Base-by-base conservation (phyloP, 129 eudicot species). In the Arctium lappa region DNA sequence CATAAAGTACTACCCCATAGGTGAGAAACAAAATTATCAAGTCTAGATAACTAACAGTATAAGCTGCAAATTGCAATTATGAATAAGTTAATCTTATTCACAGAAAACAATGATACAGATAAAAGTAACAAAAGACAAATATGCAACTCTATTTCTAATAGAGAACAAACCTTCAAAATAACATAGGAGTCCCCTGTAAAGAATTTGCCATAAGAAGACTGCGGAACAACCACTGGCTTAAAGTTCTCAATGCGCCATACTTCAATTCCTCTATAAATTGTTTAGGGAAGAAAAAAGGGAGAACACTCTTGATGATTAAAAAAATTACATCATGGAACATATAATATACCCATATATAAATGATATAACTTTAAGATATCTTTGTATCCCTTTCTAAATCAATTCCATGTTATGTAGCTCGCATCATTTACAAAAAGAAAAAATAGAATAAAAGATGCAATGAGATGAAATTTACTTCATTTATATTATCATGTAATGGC, bases 231-330 rank as follows among this genome's bases (percentile, higher is more conserved):
- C 30, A 90, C 99, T 7, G 99, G 98, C 22, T 73, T 85, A 77
- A 96, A 93, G 75, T 91, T 96, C 77, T 96, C 97, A 69, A 96
- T 96, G 65, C 98, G 93, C 99, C 99, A 96, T 70, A 96, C 93
- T 84, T 93, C 98, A 78, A 91, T 86, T 75, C 99, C 99, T 63
- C 99, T 96, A 74, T 77, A 66, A 18, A 60, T 68, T 68, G 93
- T 92, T 85, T 77, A 92, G 91, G 91, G 46, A 72, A 89, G 60
- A 78, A 82, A 30, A 80, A 27, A 48, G 40, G 76, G 71, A 32
- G 30, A 82, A 71, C 69, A 34, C 63, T 18, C 70, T 22, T 33
- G 53, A 77, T 78, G 18, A 60, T 15, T 8, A 77, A 83, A 73
- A 10, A 79, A 32, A 10, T 65, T 27, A 79, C 12, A 78, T 74